Conservation (phyloP, 345 rosid species). For the Ceriops zippeliana region DNA sequence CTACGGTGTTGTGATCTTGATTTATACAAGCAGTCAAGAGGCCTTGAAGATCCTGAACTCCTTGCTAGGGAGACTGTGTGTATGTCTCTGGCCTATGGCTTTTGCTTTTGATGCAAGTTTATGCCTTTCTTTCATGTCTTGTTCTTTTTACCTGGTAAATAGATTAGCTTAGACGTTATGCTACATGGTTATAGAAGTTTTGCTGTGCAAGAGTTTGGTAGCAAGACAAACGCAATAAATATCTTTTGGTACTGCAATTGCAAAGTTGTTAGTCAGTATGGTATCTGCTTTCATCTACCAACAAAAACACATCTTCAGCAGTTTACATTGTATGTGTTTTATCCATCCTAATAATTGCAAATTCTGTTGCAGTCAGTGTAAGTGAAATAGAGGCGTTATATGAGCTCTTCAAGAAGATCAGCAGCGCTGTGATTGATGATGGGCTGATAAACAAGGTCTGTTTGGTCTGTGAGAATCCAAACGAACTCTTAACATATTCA, state of each 20-base stretch:
- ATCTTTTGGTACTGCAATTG: neutral
- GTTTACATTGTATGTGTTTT: neutral
- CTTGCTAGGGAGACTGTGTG: constrained; percentile 98
- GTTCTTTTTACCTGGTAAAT: neutral
- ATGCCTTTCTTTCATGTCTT: neutral
- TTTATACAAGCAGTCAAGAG: constrained; percentile 63
- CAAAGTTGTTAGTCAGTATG: neutral
- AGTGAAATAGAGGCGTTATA: constrained; percentile 99
- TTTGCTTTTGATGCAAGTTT: neutral
- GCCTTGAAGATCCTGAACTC: constrained; percentile 86
- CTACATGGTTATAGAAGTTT: neutral
- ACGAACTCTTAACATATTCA: neutral
- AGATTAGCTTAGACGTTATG: neutral
- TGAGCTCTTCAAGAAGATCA: constrained; percentile 96
- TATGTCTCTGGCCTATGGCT: constrained; percentile 37
- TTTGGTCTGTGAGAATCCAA: neutral
- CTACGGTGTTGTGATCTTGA: constrained; percentile 81
- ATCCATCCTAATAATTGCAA: constrained; percentile 5
- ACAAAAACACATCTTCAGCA: neutral
- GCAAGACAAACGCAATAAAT: neutral
- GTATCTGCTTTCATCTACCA: neutral
- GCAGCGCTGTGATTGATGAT: constrained; percentile 98
- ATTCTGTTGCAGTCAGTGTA: constrained; percentile 71
- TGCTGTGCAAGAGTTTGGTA: neutral
- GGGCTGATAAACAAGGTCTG: constrained; percentile 92